Base-by-base conservation (phyloP, 257 asterid genomes). In the Solanum neorickii region DNA sequence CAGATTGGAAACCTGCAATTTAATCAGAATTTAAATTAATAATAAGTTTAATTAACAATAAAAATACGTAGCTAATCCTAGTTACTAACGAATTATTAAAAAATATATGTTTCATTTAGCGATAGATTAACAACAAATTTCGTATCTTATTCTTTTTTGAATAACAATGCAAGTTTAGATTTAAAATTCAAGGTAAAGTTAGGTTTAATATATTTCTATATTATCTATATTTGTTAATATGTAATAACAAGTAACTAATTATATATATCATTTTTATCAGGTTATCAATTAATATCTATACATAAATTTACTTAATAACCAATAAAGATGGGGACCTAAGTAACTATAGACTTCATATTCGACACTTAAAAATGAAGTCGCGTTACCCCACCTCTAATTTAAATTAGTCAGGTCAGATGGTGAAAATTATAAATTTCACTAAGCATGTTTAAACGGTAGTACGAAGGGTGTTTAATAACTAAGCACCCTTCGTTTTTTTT, bases 1-100 rank as follows among this genome's bases (percentile, higher is more conserved):
- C 70, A 35, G 68, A 89, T 69, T 18, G 44, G 37, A 27, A 87
- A 87, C 92, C 94, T 93, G 93, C 90, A 86, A 23, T 85, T 39
- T 5, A 82, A 35, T 75, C 42, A 85, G 5, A 82, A 49, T 60
- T 46, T 80, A 80, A 25, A 78, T 0, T 46, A 44, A 78, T 25
- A 44, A 78, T 78, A 1, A 78, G 84, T 78, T 78, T 20, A 52
- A 16, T 52, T 21, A 60, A 9, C 62, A 52, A 7, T 18, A 18
- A 52, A 52, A 52, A 52, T 52, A 52, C 18, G 60, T 52, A 15
- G 59, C 21, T 49, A 20, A 49, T 49, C 59, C 59, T 49, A 2
- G 59, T 49, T 49, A 49, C 9, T 15, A 49, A 49, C 16, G 9
- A 49, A 49, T 49, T 15, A 49, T 39, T 39, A 39, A 39, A 37